A percentile compares a stretch with the other conserved stretches of the same genome.
Evolutionary conservation across 805 yeast species (phyloP).

Genomic region (Grigorovia jiainica): DNA sequence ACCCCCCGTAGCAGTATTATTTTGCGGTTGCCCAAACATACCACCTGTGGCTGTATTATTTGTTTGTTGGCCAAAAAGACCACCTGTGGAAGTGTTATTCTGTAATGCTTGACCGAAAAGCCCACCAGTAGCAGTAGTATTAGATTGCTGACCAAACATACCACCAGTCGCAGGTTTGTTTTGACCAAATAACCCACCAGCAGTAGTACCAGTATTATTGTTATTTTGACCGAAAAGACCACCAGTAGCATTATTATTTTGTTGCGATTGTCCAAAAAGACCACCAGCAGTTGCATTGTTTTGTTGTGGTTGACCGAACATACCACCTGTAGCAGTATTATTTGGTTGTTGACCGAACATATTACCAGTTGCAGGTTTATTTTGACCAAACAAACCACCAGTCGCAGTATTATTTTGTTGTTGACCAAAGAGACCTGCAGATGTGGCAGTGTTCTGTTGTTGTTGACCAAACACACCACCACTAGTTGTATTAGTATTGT

Average conservation of each 20-base stretch:
- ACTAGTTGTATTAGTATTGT: slow-evolving; percentile 1
- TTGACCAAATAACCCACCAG: slow-evolving; percentile 27
- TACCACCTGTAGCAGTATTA: slow-evolving; percentile 6
- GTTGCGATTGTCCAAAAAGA: slow-evolving; percentile 14
- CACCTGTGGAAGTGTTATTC: slow-evolving; percentile 22
- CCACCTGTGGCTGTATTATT: slow-evolving; percentile 17
- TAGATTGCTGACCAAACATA: slow-evolving; percentile 17
- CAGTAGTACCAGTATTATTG: slow-evolving; percentile 12
- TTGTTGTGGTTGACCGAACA: slow-evolving; percentile 15
- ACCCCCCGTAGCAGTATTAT: slow-evolving; percentile 6
- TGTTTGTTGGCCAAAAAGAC: slow-evolving; percentile 2
- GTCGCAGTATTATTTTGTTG: slow-evolving; percentile 8
- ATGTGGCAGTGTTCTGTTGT: slow-evolving; percentile 6
- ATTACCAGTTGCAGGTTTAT: slow-evolving; percentile 25
- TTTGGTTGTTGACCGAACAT: slow-evolving; percentile 4
- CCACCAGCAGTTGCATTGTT: slow-evolving; percentile 9
- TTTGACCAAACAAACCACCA: slow-evolving; percentile 21
- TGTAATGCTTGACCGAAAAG: slow-evolving; percentile 15
- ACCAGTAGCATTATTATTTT: slow-evolving; percentile 10
- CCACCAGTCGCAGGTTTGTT: slow-evolving; percentile 9
- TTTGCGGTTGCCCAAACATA: slow-evolving; percentile 29
- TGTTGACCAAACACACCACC: slow-evolving; percentile 30
- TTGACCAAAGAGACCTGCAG: slow-evolving; percentile 21
- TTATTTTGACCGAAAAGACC: slow-evolving; percentile 25
- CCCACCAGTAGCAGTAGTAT: background rate